Evolutionary conservation across 2,329 filamentous ascomycete species (phyloP).

Genomic region (Canariomyces notabilis): DNA sequence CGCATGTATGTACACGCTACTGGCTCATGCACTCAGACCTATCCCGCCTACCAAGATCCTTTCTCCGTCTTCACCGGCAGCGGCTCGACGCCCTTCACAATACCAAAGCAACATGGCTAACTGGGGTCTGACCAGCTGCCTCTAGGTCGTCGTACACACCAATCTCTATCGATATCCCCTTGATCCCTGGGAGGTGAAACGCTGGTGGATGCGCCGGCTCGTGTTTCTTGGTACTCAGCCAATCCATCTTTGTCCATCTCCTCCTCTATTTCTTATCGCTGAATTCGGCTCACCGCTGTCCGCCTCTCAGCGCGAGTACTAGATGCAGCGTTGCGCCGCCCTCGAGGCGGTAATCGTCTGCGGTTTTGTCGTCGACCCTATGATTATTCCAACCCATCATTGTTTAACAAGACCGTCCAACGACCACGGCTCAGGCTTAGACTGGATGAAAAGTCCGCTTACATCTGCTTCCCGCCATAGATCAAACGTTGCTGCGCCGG

Average conservation of each 20-base stretch:
- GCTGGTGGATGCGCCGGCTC: not conserved
- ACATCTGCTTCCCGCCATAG: conserved; percentile 98
- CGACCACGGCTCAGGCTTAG: no score
- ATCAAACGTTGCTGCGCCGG: conserved; percentile 95
- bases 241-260: not conserved
- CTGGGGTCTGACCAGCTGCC: not conserved
- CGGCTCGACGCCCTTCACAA: not conserved
- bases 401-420: conserved; percentile 4
- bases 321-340: conserved; percentile 91
- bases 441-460: conserved; percentile 28
- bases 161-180: not conserved
- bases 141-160: not conserved
- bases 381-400: not conserved
- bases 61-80: not conserved
- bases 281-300: conserved; percentile 34
- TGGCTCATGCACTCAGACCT: no score
- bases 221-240: not conserved
- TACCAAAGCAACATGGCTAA: not conserved
- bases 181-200: not conserved
- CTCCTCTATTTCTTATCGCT: conserved; percentile 2
- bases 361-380: conserved; percentile 94
- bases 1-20: no score
- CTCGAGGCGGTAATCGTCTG: conserved; percentile 82
- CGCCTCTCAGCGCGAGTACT: conserved; percentile 88
- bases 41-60: no score